Percentiles rank a stretch among this genome's conserved stretches.
Evolutionary conservation across 768 basidiomycete genomes (phyloP).

Genomic region (Phylloporus sp.): DNA sequence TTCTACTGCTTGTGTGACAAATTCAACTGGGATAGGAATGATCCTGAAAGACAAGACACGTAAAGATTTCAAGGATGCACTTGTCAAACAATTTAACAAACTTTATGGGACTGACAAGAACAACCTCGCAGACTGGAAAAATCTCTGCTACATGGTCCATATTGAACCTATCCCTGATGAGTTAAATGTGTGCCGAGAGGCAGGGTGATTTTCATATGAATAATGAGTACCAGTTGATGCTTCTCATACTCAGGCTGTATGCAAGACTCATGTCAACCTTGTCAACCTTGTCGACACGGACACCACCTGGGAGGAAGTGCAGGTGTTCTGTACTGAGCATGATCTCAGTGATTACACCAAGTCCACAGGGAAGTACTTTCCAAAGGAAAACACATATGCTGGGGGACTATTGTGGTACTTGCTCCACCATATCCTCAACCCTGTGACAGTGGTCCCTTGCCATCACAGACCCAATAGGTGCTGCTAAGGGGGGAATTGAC

Average conservation of each 20-base stretch:
- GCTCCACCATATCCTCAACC: constrained; percentile 13
- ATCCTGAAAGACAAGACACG: neutral
- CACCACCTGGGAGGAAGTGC: neutral
- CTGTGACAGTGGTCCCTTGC: neutral
- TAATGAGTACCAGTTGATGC: too few species aligned
- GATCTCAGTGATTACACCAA: constrained; percentile 11
- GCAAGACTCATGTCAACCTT: constrained; percentile 4
- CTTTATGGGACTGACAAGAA: constrained; percentile 12
- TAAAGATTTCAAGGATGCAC: constrained; percentile 3
- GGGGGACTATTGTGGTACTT: constrained; percentile 13
- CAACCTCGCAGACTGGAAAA: constrained; percentile 7
- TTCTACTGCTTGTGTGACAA: constrained; percentile 18
- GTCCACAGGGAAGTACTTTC: constrained; percentile 9
- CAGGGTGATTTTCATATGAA: neutral
- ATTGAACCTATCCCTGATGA: constrained; percentile 8
- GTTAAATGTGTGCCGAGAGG: constrained; percentile 8
- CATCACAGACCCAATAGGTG: constrained; percentile 1
- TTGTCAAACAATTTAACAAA: constrained; percentile 14
- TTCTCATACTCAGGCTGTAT: constrained; percentile 2
- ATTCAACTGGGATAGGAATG: neutral
- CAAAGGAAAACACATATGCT: constrained; percentile 12
- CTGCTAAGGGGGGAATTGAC: constrained; percentile 11
- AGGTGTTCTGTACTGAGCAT: constrained; percentile 6
- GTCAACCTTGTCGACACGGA: constrained; percentile 18
- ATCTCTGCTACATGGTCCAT: constrained; percentile 1